Conservation (phyloP, 2,329 filamentous ascomycete species). For the Claviceps citrina region DNA sequence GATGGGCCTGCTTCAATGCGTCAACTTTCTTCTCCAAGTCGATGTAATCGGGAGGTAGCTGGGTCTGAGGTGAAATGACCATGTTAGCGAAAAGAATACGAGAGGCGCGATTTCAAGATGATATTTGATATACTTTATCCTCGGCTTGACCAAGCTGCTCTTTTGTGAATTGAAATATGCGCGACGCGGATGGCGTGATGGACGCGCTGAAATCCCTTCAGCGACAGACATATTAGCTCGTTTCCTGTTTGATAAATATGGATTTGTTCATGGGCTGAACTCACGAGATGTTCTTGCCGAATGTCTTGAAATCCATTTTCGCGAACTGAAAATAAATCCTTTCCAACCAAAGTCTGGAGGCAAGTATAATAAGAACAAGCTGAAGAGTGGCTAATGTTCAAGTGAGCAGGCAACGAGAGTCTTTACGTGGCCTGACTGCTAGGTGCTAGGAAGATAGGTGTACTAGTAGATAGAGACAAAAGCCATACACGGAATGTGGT, state of each 20-base stretch:
- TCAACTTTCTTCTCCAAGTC: conserved; percentile 98
- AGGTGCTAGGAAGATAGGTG: too few relatives aligned
- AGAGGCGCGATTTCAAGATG: not conserved
- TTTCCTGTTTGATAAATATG: not conserved
- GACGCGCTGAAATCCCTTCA: conserved; percentile 51
- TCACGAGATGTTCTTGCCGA: conserved; percentile 42
- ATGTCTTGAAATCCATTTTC: conserved; percentile 43
- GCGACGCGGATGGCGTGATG: conserved; percentile 82
- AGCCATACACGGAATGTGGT: too few relatives aligned
- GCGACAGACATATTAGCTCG: conserved; percentile 10
- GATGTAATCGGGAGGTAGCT: conserved; percentile 93
- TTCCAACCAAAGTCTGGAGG: too few relatives aligned
- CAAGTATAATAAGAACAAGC: too few relatives aligned
- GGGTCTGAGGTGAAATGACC: conserved; percentile 44
- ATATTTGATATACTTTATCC: conserved; percentile 52
- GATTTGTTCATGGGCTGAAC: conserved; percentile 10
- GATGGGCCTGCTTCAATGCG: conserved; percentile 90
- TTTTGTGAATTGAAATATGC: conserved; percentile 94
- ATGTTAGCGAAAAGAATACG: conserved; percentile 6
- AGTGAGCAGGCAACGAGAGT: too few relatives aligned
- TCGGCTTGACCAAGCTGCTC: conserved; percentile 91
- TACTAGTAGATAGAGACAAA: too few relatives aligned
- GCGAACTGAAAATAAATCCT: not conserved
- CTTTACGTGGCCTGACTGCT: too few relatives aligned
- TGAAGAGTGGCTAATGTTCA: too few relatives aligned